Base-by-base conservation (phyloP, 805 yeast species). In the Ogataea pignaliae region DNA sequence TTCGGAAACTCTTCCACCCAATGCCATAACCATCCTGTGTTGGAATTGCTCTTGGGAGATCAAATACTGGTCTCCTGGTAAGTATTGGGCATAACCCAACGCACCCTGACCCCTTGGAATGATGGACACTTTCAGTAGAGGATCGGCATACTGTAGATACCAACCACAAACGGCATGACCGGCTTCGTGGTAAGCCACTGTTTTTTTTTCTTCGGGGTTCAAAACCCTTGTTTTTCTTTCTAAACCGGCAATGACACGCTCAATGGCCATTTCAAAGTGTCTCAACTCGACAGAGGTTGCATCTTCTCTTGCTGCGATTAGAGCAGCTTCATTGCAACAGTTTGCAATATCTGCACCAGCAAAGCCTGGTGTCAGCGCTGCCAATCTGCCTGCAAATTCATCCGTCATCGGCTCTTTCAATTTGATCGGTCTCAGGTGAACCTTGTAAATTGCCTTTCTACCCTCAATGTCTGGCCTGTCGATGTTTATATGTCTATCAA, bases 161-260 rank as follows among this genome's bases (percentile, higher is more conserved):
- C 99, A 93, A 11, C 99, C 99, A 65, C 98, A 90, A 48, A 93
- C 79, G 10, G 99, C 99, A 67, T 95, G 99, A 3, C 99, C 99
- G 3, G 99, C 99, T 66, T 93, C 99, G 63, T 95, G 99, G 59
- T 85, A 93, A 1, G 99, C 99, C 45, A 95, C 97, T 26, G 88
- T 81, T 50, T 73, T 80, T 68, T 89, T 88, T 61, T 95, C 98
- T 47, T 85, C 90, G 1, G 88, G 84, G 3, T 88, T 79, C 48
- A 95, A 72, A 12, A 93, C 77, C 58, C 85, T 83, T 13, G 90
- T 78, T 66, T 88, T 91, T 73, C 87, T 87, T 65, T 91, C 98
- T 49, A 93, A 72, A 33, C 99, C 99, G 29, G 95, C 97, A 66
- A 90, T 87, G 36, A 91, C 97, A 61, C 99, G 81, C 68, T 95